Base-by-base conservation (phyloP, 2,329 filamentous ascomycete genomes). In the Alternaria burnsii region DNA sequence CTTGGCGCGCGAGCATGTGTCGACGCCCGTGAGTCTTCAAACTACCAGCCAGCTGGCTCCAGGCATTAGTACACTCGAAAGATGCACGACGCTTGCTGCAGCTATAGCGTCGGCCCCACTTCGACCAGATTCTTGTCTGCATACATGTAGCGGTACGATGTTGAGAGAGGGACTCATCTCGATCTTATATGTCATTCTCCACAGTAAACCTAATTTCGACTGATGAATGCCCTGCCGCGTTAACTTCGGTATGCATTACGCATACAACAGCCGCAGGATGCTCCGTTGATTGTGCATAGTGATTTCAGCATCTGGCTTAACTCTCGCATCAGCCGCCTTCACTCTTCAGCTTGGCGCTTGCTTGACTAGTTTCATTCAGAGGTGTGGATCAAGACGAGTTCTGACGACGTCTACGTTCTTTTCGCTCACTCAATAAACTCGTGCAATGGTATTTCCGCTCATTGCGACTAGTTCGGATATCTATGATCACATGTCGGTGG, bases 91-190 rank as follows among this genome's bases (percentile, higher is more conserved):
- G 26, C 43, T 51, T 34, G 26, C 41, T 38, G 26, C 46, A 48
- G 51, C 28, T 55, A 28, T 52, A 52, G 26, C 46, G n/a, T 47
- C 50, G 46, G 61, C 58, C 54, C 41, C 58, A 42, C 58, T 26
- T 47, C 16, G 22, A 14, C 18, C 51, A 32, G 11, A 26, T 36
- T 11, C 20, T 32, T 28, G 51, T 53, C 30, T 30, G 44, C 38
- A 18, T 47, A 41, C 26, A 42, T 58, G 26, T 30, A 46, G 51
- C 32, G 16, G 46, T 52, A 20, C 34, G 14, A 30, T 18, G 41
- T 34, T 51, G 44, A 36, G 22, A 52, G n/a, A 20, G 22, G 40
- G 40, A 28, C 28, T 30, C 28, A 24, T 40, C 50, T 47, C 46
- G 44, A 51, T 38, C 36, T 36, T 44, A 34, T 42, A 30, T 28